Base-by-base conservation (phyloP, 1,139 yeast species). In the Taphrina confusa region DNA sequence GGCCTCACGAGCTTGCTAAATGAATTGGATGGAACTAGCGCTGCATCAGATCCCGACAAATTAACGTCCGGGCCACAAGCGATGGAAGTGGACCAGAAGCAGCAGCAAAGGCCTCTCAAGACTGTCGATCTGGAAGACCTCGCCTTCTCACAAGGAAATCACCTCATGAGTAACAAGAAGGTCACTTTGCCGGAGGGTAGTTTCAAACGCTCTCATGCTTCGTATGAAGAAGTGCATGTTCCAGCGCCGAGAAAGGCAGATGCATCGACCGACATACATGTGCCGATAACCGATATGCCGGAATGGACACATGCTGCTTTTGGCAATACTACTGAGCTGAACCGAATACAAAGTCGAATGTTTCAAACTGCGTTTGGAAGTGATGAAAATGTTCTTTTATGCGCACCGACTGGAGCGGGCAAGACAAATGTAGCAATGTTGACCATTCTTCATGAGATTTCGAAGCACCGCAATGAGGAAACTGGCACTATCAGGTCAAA, bases 371-470 rank as follows among this genome's bases (percentile, higher is more conserved):
- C 95, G 0, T 88, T 91, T 67, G 72, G 79, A 8, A 73, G 80
- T 0, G 94, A 87, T 68, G 80, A 80, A 16, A 92, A 91, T 67
- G 71, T 92, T 52, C 75, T 92, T 20, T 76, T 92, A 66, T 91
- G 97, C 79, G 97, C 98, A 0, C 98, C 98, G 2, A 92, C 98
- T 0, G 98, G 98, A 74, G 97, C 97, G 2, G 98, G 98, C 75
- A 92, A 92, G 71, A 92, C 98, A 12, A 92, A 92, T 71, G 95
- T 91, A 33, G 98, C 98, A 0, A 79, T 92, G 82, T 74, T 92
- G 61, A 76, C 96, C 0, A 80, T 88, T 4, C 74, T 91, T 22
- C 77, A 85, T 59, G 76, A 87, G 0, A 72, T 90, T 27, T 76
- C 81, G 0, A 80, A 85, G 56, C 80, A 74, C 69, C 76, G 85